phyloP scores from a whole-genome alignment of 345 rosid genomes.

The Eucalyptus viminalis region DNA sequence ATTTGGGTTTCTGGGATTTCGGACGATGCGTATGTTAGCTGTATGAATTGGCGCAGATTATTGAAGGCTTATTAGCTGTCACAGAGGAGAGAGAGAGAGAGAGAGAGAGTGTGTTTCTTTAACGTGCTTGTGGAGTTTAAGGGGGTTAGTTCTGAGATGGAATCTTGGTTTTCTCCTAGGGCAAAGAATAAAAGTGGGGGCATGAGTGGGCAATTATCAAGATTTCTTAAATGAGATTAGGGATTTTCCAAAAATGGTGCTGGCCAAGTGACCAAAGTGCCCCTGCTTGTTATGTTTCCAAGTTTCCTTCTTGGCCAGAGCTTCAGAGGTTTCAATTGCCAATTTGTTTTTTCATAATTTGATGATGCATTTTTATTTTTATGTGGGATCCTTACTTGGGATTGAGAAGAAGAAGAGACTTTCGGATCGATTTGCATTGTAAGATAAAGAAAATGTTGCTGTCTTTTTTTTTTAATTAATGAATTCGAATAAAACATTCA shows the following conservation, averaged over 20 bases:
- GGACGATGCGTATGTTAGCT: not conserved
- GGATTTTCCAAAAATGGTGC: not conserved
- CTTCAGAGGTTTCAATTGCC: not conserved
- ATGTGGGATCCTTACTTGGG: not conserved
- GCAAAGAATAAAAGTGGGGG: not conserved
- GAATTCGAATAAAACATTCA: not conserved
- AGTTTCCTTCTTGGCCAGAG: rapidly evolving
- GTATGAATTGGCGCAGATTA: not conserved
- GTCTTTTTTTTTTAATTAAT: not conserved
- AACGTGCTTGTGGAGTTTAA: not conserved
- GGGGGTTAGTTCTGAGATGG: not conserved
- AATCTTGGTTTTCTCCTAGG: not conserved
- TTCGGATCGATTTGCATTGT: not conserved
- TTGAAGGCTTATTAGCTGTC: not conserved
- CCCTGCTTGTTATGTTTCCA: not conserved
- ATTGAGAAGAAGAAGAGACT: not conserved
- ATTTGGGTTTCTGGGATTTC: not conserved
- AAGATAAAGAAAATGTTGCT: not conserved
- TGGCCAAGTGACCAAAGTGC: not conserved
- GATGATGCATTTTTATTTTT: not conserved
- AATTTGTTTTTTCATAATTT: not conserved
- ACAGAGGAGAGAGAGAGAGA: not conserved
- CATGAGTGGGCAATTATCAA: not conserved
- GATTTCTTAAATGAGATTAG: not conserved
- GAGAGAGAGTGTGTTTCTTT: not conserved